Percentiles rank a stretch among this genome's conserved stretches.
These are phyloP conservation scores for Plenodomus lindquistii DNA, from an alignment of 2,329 filamentous ascomycete species.

Conservation along the genomic window DNA sequence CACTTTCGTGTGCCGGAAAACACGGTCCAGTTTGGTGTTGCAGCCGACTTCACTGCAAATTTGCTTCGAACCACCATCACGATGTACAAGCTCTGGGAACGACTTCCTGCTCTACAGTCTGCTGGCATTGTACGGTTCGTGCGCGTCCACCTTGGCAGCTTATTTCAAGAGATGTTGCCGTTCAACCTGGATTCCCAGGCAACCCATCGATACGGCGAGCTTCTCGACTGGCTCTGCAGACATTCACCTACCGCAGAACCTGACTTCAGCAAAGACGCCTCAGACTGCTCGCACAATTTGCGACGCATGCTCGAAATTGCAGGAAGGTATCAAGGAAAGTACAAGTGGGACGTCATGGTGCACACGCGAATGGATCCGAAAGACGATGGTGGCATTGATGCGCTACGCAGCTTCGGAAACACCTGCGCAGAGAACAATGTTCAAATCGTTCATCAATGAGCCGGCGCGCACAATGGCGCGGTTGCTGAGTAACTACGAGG, in stretches of 20 bases:
- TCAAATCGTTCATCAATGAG: too few species aligned
- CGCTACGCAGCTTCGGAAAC: neutral
- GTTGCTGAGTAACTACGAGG: too few species aligned
- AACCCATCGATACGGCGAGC: neutral
- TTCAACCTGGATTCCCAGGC: conserved; percentile 9
- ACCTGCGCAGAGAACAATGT: conserved; percentile 1
- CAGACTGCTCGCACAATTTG: conserved; percentile 2
- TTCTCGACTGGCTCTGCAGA: conserved; percentile 3
- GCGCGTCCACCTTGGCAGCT: conserved; percentile 6
- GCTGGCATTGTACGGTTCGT: conserved; percentile 1
- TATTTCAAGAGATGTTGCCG: conserved; percentile 14
- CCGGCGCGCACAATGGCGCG: too few species aligned
- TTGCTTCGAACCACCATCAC: conserved; percentile 7
- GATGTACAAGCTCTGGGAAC: conserved; percentile 14
- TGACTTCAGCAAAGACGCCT: conserved; percentile 4
- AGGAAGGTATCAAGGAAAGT: neutral
- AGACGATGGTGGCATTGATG: conserved; percentile 1
- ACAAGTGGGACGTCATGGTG: conserved; percentile 7
- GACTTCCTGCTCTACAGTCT: neutral
- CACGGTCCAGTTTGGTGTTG: conserved; percentile 2
- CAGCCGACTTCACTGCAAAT: conserved; percentile 3
- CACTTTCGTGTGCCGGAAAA: conserved; percentile 4
- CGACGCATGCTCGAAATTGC: conserved; percentile 1
- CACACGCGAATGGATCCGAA: neutral
- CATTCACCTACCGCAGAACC: neutral